Conservation (phyloP, 208 protist genomes). For the Wallacemonas collosoma region DNA sequence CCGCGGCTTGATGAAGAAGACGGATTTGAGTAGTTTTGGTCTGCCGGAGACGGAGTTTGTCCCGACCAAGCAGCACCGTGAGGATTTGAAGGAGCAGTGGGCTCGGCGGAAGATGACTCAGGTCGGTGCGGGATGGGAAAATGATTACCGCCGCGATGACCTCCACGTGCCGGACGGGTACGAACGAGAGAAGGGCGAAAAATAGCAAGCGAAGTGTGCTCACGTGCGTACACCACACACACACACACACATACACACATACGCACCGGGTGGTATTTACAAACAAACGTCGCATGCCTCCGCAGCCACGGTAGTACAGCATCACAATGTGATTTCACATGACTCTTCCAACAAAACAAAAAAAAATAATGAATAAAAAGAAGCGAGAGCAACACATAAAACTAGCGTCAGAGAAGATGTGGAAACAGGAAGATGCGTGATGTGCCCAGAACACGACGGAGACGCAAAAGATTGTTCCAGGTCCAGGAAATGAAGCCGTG, state of each 20-base stretch:
- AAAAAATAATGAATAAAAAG: too few species aligned
- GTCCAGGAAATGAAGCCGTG: too few species aligned
- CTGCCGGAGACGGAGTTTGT: slow-evolving; percentile 86
- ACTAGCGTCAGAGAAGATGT: too few species aligned
- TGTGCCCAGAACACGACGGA: too few species aligned
- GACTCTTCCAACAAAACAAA: neutral
- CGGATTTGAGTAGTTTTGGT: slow-evolving; percentile 71
- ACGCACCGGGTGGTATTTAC: too few species aligned
- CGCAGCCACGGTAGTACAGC: neutral
- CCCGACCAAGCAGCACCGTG: slow-evolving; percentile 68
- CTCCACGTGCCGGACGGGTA: slow-evolving; percentile 72
- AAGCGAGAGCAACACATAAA: too few species aligned
- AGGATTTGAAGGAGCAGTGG: slow-evolving; percentile 76
- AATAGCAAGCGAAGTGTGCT: neutral
- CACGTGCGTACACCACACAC: too few species aligned
- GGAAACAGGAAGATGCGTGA: too few species aligned
- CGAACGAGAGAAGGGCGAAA: slow-evolving; percentile 35
- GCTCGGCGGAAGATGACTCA: slow-evolving; percentile 82
- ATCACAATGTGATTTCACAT: slow-evolving; percentile 8
- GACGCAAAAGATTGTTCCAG: too few species aligned
- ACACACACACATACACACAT: too few species aligned
- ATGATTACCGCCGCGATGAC: slow-evolving; percentile 75
- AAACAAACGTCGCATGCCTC: too few species aligned
- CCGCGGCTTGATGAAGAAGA: slow-evolving; percentile 81
- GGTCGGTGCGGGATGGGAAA: slow-evolving; percentile 67